Percentiles rank a stretch among this genome's conserved stretches.
Conservation (phyloP, 1,139 yeast genomes). For the Magnusiomyces paraingens region DNA sequence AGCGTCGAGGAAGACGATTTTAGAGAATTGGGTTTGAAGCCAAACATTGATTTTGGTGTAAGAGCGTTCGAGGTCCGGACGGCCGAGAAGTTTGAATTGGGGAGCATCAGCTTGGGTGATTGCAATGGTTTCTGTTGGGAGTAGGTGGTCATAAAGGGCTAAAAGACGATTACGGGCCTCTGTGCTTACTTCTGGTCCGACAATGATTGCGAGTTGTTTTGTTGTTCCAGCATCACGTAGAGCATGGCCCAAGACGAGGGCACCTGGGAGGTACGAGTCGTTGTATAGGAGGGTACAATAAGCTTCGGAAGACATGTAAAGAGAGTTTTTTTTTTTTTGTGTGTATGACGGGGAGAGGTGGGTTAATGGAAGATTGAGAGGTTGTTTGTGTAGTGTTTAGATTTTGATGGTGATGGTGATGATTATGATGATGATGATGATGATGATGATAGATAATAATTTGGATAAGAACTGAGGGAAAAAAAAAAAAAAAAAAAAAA, state of each 20-base stretch:
- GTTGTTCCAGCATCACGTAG: constrained; percentile 26
- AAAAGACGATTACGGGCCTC: constrained; percentile 23
- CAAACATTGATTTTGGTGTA: constrained; percentile 71
- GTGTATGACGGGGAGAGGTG: neutral
- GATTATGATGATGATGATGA: too few relatives aligned
- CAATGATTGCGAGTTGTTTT: constrained; percentile 29
- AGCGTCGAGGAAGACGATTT: constrained; percentile 70
- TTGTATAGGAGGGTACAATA: constrained; percentile 62
- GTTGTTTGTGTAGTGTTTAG: too few relatives aligned
- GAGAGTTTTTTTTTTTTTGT: neutral
- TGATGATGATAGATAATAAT: too few relatives aligned
- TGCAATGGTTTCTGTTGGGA: constrained; percentile 30
- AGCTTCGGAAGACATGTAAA: constrained; percentile 38
- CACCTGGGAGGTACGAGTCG: constrained; percentile 68
- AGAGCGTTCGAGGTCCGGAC: constrained; percentile 72
- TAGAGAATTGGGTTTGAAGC: constrained; percentile 53
- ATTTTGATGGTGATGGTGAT: too few relatives aligned
- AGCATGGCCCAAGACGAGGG: constrained; percentile 52
- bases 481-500: too few relatives aligned
- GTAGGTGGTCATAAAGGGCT: constrained; percentile 31
- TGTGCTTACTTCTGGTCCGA: constrained; percentile 29
- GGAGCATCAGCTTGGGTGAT: constrained; percentile 26
- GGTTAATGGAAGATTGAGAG: neutral
- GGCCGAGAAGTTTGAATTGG: constrained; percentile 44
- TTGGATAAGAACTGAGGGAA: too few relatives aligned